Conservation (phyloP, 352 stramenopile genomes). For the Pythium biforme region DNA sequence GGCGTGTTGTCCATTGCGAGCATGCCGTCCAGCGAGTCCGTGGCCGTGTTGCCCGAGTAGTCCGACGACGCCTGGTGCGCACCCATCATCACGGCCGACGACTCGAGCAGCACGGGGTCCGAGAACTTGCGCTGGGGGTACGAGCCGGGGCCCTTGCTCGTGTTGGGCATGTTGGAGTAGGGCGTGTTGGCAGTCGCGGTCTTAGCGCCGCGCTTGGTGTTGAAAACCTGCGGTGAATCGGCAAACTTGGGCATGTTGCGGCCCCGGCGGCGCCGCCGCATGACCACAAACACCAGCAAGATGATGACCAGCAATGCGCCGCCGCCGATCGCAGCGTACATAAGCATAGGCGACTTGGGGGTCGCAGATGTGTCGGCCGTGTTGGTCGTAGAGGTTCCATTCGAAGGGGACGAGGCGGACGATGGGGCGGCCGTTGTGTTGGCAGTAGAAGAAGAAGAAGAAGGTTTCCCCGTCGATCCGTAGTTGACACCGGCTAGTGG, state of each 20-base stretch:
- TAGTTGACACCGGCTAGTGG: background rate
- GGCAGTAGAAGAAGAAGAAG: conserved; percentile 10
- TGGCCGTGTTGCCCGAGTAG: conserved; percentile 33
- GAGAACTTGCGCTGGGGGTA: conserved; percentile 39
- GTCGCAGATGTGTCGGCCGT: background rate
- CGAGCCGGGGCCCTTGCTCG: conserved; percentile 35
- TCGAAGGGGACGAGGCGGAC: background rate
- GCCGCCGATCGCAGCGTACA: conserved; percentile 53
- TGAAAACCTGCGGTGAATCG: conserved; percentile 22
- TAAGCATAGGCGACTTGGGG: conserved; percentile 30
- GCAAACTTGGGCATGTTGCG: conserved; percentile 43
- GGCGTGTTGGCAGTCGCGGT: conserved; percentile 22
- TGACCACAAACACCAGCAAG: conserved; percentile 36
- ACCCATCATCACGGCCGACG: conserved; percentile 22
- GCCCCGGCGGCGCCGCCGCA: conserved; percentile 37
- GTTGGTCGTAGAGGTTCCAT: conserved; percentile 14
- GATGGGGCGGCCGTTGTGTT: background rate
- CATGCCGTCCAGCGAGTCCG: conserved; percentile 56
- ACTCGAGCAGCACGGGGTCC: conserved; percentile 37
- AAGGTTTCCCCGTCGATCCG: conserved; percentile 2
- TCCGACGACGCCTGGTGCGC: conserved; percentile 13
- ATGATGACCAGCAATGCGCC: conserved; percentile 46
- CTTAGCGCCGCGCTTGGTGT: conserved; percentile 42
- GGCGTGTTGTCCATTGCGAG: conserved; percentile 39
- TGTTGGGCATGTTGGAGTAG: conserved; percentile 59